phyloP scores from a whole-genome alignment of 345 rosid genomes.

The Nephelium lappaceum region DNA sequence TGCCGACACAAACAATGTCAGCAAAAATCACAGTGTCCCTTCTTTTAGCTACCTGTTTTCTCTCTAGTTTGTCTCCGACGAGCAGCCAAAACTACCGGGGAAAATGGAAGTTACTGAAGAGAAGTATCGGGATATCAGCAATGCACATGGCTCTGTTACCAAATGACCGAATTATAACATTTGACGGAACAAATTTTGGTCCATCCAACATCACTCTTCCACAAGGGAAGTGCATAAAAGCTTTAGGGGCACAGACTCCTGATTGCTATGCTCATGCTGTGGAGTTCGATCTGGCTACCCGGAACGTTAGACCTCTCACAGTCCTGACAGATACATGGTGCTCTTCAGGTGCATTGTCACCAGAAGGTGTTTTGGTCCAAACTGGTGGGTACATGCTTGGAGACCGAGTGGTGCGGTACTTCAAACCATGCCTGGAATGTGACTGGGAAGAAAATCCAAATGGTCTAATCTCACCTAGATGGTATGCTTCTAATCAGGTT shows the following conservation, averaged over 20 bases:
- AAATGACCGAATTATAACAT: constrained; percentile 25
- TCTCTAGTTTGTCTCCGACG: constrained; percentile 2
- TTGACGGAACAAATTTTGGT: constrained; percentile 27
- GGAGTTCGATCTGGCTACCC: constrained; percentile 13
- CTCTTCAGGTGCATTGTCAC: constrained; percentile 33
- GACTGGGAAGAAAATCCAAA: constrained; percentile 28
- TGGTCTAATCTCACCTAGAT: constrained; percentile 28
- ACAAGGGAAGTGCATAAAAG: constrained; percentile 25
- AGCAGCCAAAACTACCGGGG: constrained; percentile 17
- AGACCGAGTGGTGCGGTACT: constrained; percentile 22
- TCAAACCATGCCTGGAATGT: constrained; percentile 24
- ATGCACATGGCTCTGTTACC: constrained; percentile 39
- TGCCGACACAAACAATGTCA: constrained; percentile 23
- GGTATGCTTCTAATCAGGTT: constrained; percentile 46
- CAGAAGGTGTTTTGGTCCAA: constrained; percentile 35
- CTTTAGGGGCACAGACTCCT: neutral
- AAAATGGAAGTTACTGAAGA: constrained; percentile 30
- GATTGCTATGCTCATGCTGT: constrained; percentile 42
- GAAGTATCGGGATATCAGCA: constrained; percentile 33
- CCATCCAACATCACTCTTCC: constrained; percentile 30
- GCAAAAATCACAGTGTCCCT: neutral
- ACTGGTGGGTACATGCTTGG: constrained; percentile 37
- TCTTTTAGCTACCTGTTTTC: constrained; percentile 10
- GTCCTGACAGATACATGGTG: constrained; percentile 36
- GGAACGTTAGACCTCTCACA: constrained; percentile 29